A percentile compares a stretch with the other conserved stretches of the same genome.
Conservation (phyloP, 1,284 basidiomycete genomes). For the Moniliophthora roreri region DNA sequence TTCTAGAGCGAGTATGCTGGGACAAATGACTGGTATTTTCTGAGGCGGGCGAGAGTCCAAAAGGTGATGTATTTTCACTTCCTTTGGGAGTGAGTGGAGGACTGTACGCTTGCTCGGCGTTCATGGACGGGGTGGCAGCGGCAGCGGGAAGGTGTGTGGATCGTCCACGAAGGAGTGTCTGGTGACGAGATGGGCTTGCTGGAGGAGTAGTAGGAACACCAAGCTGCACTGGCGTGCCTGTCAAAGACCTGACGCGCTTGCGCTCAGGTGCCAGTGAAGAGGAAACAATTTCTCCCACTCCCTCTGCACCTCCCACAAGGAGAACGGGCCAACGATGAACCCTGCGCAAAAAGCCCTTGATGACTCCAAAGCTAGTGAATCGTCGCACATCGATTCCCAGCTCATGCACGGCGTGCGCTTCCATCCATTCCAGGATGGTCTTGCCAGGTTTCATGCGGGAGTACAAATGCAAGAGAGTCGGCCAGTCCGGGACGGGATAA, state of each 20-base stretch:
- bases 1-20: slow-evolving; percentile 35
- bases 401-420: slow-evolving; percentile 67
- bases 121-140: slow-evolving; percentile 22
- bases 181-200: slow-evolving; percentile 20
- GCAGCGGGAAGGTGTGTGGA: slow-evolving; percentile 22
- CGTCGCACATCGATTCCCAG: slow-evolving; percentile 88
- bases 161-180: slow-evolving; percentile 30
- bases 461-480: slow-evolving; percentile 82
- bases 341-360: slow-evolving; percentile 93
- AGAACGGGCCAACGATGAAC: slow-evolving; percentile 92
- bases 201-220: slow-evolving; percentile 17
- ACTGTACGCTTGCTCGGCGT: slow-evolving; percentile 26
- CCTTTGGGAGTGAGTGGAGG: slow-evolving; percentile 20
- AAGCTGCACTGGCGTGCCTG: slow-evolving; percentile 17
- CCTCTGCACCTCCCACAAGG: slow-evolving; percentile 23
- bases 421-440: slow-evolving; percentile 90
- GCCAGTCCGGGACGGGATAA: slow-evolving; percentile 72
- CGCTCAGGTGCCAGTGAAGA: slow-evolving; percentile 24
- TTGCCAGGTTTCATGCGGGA: slow-evolving; percentile 83
- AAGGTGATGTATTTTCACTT: slow-evolving; percentile 16
- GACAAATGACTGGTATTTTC: slow-evolving; percentile 18
- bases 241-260: slow-evolving; percentile 36
- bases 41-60: neutral
- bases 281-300: slow-evolving; percentile 4
- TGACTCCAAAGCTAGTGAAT: slow-evolving; percentile 98